Base-by-base conservation (phyloP, 148 eudicot species). In the Cornus suecica region DNA sequence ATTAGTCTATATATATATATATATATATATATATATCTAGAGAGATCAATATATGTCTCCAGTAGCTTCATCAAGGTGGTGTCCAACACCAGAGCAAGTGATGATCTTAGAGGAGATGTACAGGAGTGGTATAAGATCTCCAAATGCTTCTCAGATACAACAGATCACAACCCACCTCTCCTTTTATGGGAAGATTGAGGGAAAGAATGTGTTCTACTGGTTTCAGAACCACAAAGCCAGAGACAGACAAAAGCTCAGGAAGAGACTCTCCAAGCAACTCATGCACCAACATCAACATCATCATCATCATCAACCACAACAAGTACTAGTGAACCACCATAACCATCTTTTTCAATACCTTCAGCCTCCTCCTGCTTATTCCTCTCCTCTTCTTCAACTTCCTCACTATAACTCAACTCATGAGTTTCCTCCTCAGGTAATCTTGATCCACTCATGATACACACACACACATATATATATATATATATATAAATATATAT, bases 191-290 rank as follows among this genome's bases (percentile, higher is more conserved):
- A 84, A 84, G 70, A 89, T 91, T 27, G 86, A 91, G 74, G 91
- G 95, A 67, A 91, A 91, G 34, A 91, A 88, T 70, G 92, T 88
- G 10, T 90, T 90, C 27, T 90, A 90, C 73, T 90, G 94, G 94
- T 90, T 90, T 27, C 95, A 91, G 66, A 91, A 91, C 51, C 95
- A 91, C 73, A 91, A 91, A 65, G 95, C 95, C 15, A 80, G 95
- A 29, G 92, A 91, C 29, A 69, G 92, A 22, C 95, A 91, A 41
- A 91, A 89, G 80, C 81, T 86, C 16, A 65, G 86, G 72, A 86
- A 66, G 76, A 81, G 74, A 78, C 76, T 86, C 65, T 68, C 56
- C 45, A 65, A 45, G 7, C 78, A 68, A 8, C 62, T n/a, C n/a
- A n/a, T 34, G 60, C 48, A 56, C 11, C 73, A 71, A 10, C 56